Conservation (phyloP, 352 stramenopile genomes). For the Phytophthora parvispora region DNA sequence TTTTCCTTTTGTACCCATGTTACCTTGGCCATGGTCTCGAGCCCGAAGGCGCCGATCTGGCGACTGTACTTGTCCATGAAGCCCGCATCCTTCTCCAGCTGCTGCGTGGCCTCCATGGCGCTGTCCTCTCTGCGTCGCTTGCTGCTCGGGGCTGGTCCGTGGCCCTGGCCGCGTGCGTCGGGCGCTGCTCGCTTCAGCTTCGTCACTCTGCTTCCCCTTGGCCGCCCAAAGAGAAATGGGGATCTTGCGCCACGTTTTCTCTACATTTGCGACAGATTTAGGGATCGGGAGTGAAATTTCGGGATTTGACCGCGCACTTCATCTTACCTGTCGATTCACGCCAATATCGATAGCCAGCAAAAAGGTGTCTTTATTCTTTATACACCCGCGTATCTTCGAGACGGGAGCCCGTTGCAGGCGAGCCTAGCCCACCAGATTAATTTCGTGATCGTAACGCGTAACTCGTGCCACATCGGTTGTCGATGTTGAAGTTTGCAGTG, state of each 20-base stretch:
- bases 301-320: slow-evolving; percentile 33
- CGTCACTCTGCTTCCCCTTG: slow-evolving; percentile 29
- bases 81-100: slow-evolving; percentile 86
- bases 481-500: background rate
- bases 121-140: slow-evolving; percentile 31
- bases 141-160: slow-evolving; percentile 31
- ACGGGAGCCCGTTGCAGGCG: too few relatives aligned
- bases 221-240: slow-evolving; percentile 25
- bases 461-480: too few relatives aligned
- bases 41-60: slow-evolving; percentile 93
- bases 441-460: too few relatives aligned
- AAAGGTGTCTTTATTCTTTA: too few relatives aligned
- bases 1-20: background rate
- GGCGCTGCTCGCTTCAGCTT: slow-evolving; percentile 40
- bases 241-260: slow-evolving; percentile 11
- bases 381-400: too few relatives aligned
- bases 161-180: slow-evolving; percentile 35
- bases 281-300: slow-evolving; percentile 6
- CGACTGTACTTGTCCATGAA: slow-evolving; percentile 97
- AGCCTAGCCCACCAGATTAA: too few relatives aligned
- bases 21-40: slow-evolving; percentile 95
- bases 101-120: slow-evolving; percentile 64
- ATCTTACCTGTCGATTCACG: slow-evolving; percentile 23
- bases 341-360: too few relatives aligned
- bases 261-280: slow-evolving; percentile 15